These are phyloP conservation scores for Lichenothelia convexa DNA, from an alignment of 495 filamentous ascomycete species.

Conservation along the genomic window DNA sequence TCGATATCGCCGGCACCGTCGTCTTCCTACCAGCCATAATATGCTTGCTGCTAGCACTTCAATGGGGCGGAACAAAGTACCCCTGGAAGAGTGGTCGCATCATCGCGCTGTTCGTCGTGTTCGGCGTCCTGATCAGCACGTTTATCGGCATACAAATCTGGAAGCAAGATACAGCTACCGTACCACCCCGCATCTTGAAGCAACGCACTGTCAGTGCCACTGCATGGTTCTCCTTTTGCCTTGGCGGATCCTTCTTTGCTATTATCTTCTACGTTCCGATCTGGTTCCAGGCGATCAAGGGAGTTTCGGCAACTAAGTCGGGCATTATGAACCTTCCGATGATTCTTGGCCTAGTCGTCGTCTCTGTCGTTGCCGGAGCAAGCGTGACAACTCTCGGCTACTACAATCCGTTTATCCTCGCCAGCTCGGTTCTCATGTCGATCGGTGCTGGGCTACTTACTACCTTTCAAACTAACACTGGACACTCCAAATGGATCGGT, in stretches of 20 bases:
- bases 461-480: conserved; percentile 38
- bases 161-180: conserved; percentile 53
- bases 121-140: conserved; percentile 39
- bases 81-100: conserved; percentile 47
- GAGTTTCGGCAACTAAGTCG: conserved; percentile 43
- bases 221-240: conserved; percentile 32
- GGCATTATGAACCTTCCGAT: conserved; percentile 65
- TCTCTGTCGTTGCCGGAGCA: conserved; percentile 42
- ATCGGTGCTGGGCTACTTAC: conserved; percentile 54
- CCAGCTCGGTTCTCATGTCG: conserved; percentile 36
- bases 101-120: conserved; percentile 53
- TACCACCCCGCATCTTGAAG: conserved; percentile 53
- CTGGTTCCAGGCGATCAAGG: conserved; percentile 80
- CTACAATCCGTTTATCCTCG: conserved; percentile 58
- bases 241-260: conserved; percentile 51
- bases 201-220: conserved; percentile 48
- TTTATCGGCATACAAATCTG: conserved; percentile 50
- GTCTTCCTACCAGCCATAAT: conserved; percentile 58
- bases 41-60: conserved; percentile 57
- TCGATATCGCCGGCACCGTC: conserved; percentile 49
- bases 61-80: conserved; percentile 68
- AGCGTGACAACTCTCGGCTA: conserved; percentile 47
- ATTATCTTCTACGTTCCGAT: conserved; percentile 55
- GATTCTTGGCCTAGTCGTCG: conserved; percentile 43
- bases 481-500: conserved; percentile 50